Conservation (phyloP, 1,284 basidiomycete genomes). For the Omphalotus olearius region DNA sequence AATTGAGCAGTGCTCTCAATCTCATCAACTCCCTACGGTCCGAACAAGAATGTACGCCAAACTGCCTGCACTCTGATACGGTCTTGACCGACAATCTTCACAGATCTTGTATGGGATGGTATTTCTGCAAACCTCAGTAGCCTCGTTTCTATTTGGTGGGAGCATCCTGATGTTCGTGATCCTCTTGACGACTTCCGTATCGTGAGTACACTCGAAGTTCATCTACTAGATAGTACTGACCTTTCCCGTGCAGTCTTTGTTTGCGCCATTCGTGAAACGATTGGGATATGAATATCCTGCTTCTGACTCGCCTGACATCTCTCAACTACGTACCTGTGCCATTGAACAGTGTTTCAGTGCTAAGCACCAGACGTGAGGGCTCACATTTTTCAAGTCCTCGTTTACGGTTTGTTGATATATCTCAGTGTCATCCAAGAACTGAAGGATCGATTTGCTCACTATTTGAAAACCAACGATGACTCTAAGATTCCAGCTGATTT, state of each 20-base stretch:
- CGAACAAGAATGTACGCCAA: slow-evolving; percentile 71
- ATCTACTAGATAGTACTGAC: background rate
- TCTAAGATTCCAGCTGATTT: slow-evolving; percentile 80
- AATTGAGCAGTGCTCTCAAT: slow-evolving; percentile 75
- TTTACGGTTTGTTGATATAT: background rate
- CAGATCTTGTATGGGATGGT: slow-evolving; percentile 73
- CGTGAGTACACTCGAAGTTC: slow-evolving; percentile 34
- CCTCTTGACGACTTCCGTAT: slow-evolving; percentile 61
- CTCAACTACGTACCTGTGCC: slow-evolving; percentile 76
- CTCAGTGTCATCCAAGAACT: slow-evolving; percentile 73
- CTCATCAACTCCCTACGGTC: slow-evolving; percentile 66
- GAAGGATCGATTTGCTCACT: slow-evolving; percentile 69
- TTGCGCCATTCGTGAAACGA: slow-evolving; percentile 74
- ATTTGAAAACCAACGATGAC: slow-evolving; percentile 73
- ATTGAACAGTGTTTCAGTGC: slow-evolving; percentile 66
- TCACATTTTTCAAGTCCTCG: background rate
- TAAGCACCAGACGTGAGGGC: slow-evolving; percentile 50
- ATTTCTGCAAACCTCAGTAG: slow-evolving; percentile 54
- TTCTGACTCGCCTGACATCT: slow-evolving; percentile 69
- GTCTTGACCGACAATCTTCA: background rate
- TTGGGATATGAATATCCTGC: slow-evolving; percentile 78
- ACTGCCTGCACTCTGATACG: slow-evolving; percentile 9
- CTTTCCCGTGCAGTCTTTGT: slow-evolving; percentile 48
- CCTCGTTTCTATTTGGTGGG: slow-evolving; percentile 81
- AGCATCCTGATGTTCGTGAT: slow-evolving; percentile 60